Percentiles rank a stretch among this genome's conserved stretches.
Evolutionary conservation across 129 eudicot species (phyloP).

Genomic region (Flaveria ramosissima): DNA sequence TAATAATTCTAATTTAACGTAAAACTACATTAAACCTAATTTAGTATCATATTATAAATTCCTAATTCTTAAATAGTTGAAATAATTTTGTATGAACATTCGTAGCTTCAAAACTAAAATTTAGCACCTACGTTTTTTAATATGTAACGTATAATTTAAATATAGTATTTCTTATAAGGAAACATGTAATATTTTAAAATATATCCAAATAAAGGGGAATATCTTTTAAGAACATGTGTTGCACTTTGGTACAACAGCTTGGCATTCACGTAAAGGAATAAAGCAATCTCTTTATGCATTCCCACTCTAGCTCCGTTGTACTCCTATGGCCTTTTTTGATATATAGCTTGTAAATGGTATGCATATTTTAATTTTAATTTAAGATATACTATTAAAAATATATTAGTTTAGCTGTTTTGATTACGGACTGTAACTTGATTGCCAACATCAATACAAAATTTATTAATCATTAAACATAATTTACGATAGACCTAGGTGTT

Average conservation of each 20-base stretch:
- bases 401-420: background rate
- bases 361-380: background rate
- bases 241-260: conserved; percentile 34
- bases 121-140: background rate
- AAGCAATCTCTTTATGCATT: conserved; percentile 22
- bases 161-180: background rate
- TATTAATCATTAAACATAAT: too few relatives aligned
- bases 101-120: background rate
- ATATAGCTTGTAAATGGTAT: background rate
- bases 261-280: conserved; percentile 37
- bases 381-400: background rate
- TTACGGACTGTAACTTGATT: background rate
- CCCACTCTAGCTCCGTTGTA: background rate
- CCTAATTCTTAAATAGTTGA: background rate
- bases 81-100: background rate
- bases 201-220: background rate
- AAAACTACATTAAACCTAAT: background rate
- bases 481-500: too few relatives aligned
- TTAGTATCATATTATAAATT: background rate
- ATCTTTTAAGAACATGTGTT: conserved; percentile 29
- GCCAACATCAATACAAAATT: background rate
- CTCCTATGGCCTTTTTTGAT: background rate
- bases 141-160: background rate
- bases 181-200: background rate
- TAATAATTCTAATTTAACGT: background rate